These are phyloP conservation scores for Cytospora paraplurivora DNA, from an alignment of 2,329 filamentous ascomycete species.

Conservation along the genomic window DNA sequence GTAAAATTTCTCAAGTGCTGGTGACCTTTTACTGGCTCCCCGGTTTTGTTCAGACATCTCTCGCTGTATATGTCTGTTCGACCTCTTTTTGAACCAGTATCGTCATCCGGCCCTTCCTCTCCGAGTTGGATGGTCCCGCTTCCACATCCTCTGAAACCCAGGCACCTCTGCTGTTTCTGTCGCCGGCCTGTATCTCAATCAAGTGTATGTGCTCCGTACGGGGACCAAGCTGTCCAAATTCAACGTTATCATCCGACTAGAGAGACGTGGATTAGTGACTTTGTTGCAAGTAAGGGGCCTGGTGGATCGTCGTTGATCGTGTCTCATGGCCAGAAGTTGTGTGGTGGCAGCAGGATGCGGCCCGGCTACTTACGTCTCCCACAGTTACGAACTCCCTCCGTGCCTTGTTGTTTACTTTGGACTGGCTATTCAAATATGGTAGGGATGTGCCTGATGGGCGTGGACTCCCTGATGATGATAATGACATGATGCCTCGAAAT, in stretches of 20 bases:
- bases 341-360: background rate
- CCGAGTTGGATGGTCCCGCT: background rate
- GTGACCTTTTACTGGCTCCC: background rate
- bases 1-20: too few relatives aligned
- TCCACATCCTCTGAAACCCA: background rate
- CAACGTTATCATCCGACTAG: slow-evolving; percentile 29
- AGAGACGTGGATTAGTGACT: background rate
- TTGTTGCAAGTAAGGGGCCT: background rate
- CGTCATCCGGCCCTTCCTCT: slow-evolving; percentile 5
- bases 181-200: slow-evolving; percentile 16
- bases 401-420: slow-evolving; percentile 13
- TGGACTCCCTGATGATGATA: slow-evolving; percentile 8
- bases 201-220: background rate
- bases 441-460: background rate
- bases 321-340: too few relatives aligned
- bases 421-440: slow-evolving; percentile 7
- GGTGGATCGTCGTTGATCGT: too few relatives aligned
- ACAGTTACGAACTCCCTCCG: slow-evolving; percentile 27
- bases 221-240: slow-evolving; percentile 19
- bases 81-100: slow-evolving; percentile 11
- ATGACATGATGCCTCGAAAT: slow-evolving; percentile 30
- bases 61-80: slow-evolving; percentile 11
- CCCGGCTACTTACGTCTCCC: slow-evolving; percentile 18
- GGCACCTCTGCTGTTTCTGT: slow-evolving; percentile 13
- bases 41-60: background rate